Percentiles rank a stretch among this genome's conserved stretches.
Conservation (phyloP, 495 filamentous ascomycete species). For the Neurospora sp. region DNA sequence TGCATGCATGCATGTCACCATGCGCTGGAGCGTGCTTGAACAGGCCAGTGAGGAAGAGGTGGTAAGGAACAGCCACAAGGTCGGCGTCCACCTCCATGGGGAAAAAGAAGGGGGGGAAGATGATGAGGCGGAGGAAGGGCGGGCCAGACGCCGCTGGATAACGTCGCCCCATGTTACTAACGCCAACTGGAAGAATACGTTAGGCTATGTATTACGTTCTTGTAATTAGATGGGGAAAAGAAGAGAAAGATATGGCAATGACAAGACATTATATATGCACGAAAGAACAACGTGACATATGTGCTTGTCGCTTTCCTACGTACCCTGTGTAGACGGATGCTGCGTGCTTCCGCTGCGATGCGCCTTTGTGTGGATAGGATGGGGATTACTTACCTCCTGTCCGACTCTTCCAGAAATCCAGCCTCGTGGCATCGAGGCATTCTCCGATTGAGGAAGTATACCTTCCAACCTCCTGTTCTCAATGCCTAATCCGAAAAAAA, state of each 20-base stretch:
- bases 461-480: background rate
- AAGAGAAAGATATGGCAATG: background rate
- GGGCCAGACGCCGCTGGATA: background rate
- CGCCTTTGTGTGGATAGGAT: background rate
- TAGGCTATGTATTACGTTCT: background rate
- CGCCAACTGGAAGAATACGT: background rate
- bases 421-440: background rate
- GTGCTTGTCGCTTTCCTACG: background rate
- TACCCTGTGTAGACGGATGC: background rate
- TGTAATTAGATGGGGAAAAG: background rate
- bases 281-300: background rate
- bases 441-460: background rate
- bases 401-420: background rate
- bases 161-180: background rate
- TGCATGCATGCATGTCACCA: background rate
- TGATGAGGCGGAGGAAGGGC: background rate
- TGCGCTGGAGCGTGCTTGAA: background rate
- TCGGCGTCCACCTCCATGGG: background rate
- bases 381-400: background rate
- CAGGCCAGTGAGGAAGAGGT: background rate
- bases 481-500: background rate
- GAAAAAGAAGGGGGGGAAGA: background rate
- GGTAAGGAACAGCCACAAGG: background rate
- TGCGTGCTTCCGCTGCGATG: background rate
- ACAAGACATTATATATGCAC: background rate